These are phyloP conservation scores for Gnaphalium uliginosum DNA, from an alignment of 129 eudicot genomes.

Conservation along the genomic window DNA sequence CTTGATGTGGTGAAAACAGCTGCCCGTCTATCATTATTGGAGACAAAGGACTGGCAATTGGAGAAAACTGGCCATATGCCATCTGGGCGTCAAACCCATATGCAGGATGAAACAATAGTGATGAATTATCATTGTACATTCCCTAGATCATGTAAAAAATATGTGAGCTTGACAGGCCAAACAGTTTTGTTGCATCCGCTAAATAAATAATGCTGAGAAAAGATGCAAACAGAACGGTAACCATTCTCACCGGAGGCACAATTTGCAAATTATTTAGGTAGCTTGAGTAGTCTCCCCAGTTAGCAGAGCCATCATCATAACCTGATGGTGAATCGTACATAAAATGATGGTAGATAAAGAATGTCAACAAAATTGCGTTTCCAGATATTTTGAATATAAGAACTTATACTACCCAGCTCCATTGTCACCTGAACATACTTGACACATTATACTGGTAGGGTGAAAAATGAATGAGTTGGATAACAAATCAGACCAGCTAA, in stretches of 20 bases:
- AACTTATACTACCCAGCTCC: not conserved
- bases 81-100: conserved; percentile 77
- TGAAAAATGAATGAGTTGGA: not conserved
- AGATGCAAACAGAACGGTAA: not conserved
- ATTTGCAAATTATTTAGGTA: conserved; percentile 76
- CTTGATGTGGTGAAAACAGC: conserved; percentile 75
- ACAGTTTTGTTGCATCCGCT: not conserved
- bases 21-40: conserved; percentile 88
- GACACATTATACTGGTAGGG: not conserved
- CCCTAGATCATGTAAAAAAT: conserved; percentile 43
- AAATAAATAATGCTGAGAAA: not conserved
- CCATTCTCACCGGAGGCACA: conserved; percentile 74
- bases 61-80: conserved; percentile 89
- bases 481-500: not conserved
- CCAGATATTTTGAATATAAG: not conserved
- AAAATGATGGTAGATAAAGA: conserved; percentile 17
- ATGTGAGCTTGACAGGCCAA: not conserved
- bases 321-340: conserved; percentile 43
- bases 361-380: not conserved
- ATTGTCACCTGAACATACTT: not conserved
- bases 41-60: conserved; percentile 80
- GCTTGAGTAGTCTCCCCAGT: conserved; percentile 86
- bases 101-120: conserved; percentile 67
- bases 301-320: conserved; percentile 64
- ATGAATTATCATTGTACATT: conserved; percentile 68